Evolutionary conservation across 1,284 basidiomycete species (phyloP).

Genomic region (Cronartium quercuum): DNA sequence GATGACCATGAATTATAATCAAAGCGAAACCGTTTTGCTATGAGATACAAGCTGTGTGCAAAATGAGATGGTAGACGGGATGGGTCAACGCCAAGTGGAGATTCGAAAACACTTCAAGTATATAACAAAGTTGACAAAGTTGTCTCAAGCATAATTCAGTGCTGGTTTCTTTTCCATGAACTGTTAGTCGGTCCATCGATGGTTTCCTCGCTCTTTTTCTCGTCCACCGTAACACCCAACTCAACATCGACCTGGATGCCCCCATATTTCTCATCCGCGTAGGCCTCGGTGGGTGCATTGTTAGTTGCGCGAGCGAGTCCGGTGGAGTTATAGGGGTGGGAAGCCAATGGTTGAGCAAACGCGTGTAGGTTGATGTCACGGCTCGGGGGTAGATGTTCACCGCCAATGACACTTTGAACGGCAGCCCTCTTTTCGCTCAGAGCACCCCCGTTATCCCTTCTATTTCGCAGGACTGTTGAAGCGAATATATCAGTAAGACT

Average conservation of each 20-base stretch:
- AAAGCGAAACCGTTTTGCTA: no score
- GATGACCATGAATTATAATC: no score
- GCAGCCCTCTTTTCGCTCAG: slow-evolving; percentile 8
- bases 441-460: not conserved
- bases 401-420: slow-evolving; percentile 1
- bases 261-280: slow-evolving; percentile 2
- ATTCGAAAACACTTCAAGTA: no score
- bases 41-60: no score
- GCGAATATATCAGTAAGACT: not conserved
- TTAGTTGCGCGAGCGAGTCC: not conserved
- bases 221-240: slow-evolving; percentile 10
- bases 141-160: no score
- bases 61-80: no score
- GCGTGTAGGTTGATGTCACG: slow-evolving; percentile 14
- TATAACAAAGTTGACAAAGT: no score
- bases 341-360: slow-evolving; percentile 8
- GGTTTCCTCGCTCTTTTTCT: slow-evolving; percentile 7
- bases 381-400: slow-evolving; percentile 5
- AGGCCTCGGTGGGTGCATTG: slow-evolving; percentile 9
- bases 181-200: not conserved
- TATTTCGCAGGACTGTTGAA: slow-evolving; percentile 21
- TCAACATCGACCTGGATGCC: slow-evolving; percentile 36
- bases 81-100: no score
- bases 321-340: not conserved
- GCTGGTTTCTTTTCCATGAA: not conserved